Evolutionary conservation across 2,329 filamentous ascomycete species (phyloP), one percentile per base, ranked within the genome.

Genomic region (Zymoseptoria pseudotritici): DNA sequence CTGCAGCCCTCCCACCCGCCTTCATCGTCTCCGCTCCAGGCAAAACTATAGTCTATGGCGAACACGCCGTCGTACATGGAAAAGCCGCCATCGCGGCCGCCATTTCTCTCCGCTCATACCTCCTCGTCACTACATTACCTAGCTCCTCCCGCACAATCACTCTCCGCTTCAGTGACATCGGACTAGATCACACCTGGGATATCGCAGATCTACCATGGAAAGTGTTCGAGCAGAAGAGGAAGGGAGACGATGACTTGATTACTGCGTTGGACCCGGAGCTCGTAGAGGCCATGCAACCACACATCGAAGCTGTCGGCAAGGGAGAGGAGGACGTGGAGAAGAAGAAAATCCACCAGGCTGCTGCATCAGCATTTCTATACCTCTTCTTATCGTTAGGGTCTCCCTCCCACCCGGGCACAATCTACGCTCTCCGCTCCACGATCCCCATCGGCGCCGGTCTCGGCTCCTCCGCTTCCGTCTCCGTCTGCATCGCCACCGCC

Each of bases 1-100:
- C 77, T 21, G 82, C 82, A 54, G 84, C 85, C 1, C 83, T 87
- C 78, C 82, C 94, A 77, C 92, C 93, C 51, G 80, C 92, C 62
- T 99, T 99, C 74, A 96, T 99, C 90, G 92, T 97, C 59, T 97
- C 94, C 17, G 93, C 95, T 2, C 94, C 94, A 0, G 95, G 93
- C 65, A 99, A 99, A 75, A 94, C 97, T 72, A 99, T 99, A 74
- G 90, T 97, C 57, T 97, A 93, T 77, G 94, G 94, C 66, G 94
- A 99, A 75, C 94, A 99, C 78, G 89, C 94, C 2, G 94, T 97
- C n/a, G 94, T 99, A 20, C 86, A 99, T 72, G 92, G 92, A 72
- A 97, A 97, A 84, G 86, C 91, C 67, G 93, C 94, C 60, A 93
- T 99, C 75, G 94, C 94, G 56, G 95, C 94, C 22, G 88, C 94